Evolutionary conservation across 805 yeast genomes (phyloP).

Genomic region (Blastobotrys americana): DNA sequence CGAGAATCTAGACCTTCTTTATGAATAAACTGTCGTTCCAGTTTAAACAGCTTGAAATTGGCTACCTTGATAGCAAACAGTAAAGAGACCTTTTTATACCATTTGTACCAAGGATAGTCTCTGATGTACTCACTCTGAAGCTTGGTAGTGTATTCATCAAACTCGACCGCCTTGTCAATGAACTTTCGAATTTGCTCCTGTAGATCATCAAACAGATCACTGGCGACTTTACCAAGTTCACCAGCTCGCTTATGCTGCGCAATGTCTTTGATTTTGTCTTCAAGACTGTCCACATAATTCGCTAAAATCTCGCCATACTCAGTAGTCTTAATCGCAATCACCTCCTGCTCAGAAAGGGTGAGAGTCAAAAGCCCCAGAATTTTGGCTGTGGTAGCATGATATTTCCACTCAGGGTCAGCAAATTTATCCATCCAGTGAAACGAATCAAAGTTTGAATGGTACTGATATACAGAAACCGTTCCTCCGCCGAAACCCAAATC

Average conservation of each 20-base stretch:
- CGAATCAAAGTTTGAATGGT: constrained; percentile 71
- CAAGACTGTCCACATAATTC: constrained; percentile 34
- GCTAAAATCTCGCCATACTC: constrained; percentile 37
- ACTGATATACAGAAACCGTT: constrained; percentile 58
- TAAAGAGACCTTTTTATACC: constrained; percentile 20
- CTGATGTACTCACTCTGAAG: constrained; percentile 46
- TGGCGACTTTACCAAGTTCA: constrained; percentile 3
- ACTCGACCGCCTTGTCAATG: constrained; percentile 30
- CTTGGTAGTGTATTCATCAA: constrained; percentile 42
- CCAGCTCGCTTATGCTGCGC: background rate
- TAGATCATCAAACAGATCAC: constrained; percentile 16
- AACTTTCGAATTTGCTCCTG: constrained; percentile 21
- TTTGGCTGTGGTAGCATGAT: constrained; percentile 51
- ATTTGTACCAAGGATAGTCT: constrained; percentile 75
- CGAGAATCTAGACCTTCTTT: constrained; percentile 44
- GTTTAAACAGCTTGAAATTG: constrained; percentile 36
- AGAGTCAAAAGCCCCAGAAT: constrained; percentile 45
- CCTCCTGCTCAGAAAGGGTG: constrained; percentile 42
- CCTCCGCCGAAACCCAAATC: constrained; percentile 47
- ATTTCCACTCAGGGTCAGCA: constrained; percentile 57
- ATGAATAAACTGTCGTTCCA: constrained; percentile 43
- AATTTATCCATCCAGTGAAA: constrained; percentile 58
- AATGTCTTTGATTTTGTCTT: constrained; percentile 31
- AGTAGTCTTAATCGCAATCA: constrained; percentile 37
- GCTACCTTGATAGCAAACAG: constrained; percentile 23